Evolutionary conservation across 345 rosid species (phyloP).

Genomic region (Aegle marmelos): DNA sequence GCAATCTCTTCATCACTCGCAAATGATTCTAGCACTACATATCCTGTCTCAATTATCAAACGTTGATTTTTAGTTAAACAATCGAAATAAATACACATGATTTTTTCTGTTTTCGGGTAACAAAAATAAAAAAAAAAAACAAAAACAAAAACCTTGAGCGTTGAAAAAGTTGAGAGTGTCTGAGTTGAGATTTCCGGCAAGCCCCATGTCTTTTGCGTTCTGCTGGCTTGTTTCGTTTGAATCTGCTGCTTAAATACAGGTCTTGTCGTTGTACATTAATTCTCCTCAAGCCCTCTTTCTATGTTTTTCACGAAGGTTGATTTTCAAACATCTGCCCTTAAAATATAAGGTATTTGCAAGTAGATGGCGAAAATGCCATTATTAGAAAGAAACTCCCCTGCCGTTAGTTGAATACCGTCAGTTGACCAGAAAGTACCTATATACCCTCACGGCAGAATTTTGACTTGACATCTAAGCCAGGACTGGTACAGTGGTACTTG

Average conservation of each 20-base stretch:
- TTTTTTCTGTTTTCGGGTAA: background rate
- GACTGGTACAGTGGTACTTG: too few species aligned
- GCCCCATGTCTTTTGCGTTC: conserved; percentile 39
- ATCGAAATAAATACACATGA: background rate
- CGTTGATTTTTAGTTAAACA: background rate
- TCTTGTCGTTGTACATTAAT: background rate
- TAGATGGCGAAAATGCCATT: too few species aligned
- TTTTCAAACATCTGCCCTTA: too few species aligned
- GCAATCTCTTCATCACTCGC: conserved; percentile 57
- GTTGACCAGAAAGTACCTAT: too few species aligned
- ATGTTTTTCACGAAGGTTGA: too few species aligned
- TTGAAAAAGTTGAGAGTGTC: conserved; percentile 62
- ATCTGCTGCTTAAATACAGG: background rate
- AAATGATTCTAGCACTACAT: conserved; percentile 75
- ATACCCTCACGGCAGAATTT: too few species aligned
- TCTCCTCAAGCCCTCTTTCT: too few species aligned
- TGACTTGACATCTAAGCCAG: too few species aligned
- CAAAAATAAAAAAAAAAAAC: background rate
- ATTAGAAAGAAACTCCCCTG: too few species aligned
- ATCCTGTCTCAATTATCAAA: conserved; percentile 37
- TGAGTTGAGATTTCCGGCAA: conserved; percentile 44
- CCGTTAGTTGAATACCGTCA: too few species aligned
- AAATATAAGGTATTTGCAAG: too few species aligned
- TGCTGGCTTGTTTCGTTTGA: background rate
- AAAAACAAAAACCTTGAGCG: conserved; percentile 42